Evolutionary conservation across 305 asterid genomes (phyloP).

Genomic region (Solanum hybrid): DNA sequence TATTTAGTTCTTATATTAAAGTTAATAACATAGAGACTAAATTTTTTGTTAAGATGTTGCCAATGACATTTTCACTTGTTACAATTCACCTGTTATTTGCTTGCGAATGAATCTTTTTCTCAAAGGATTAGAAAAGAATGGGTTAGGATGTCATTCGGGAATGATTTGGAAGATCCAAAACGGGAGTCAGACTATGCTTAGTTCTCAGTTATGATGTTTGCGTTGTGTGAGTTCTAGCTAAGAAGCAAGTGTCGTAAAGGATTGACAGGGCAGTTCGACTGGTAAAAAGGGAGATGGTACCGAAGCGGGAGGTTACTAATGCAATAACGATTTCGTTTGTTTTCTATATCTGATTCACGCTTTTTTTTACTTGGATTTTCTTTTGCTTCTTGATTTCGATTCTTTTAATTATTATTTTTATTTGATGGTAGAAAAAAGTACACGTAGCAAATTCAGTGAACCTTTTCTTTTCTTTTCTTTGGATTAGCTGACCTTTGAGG

Average conservation of each 20-base stretch:
- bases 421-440: too few species aligned
- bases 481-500: not conserved
- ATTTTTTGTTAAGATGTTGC: not conserved
- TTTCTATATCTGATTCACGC: too few species aligned
- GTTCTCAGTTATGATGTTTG: not conserved
- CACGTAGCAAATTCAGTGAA: not conserved
- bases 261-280: fast-evolving
- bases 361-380: too few species aligned
- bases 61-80: not conserved
- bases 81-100: not conserved
- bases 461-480: not conserved
- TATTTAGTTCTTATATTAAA: too few species aligned
- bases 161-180: not conserved
- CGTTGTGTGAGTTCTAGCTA: not conserved
- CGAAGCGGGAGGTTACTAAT: too few species aligned
- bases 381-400: too few species aligned
- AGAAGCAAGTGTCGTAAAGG: not conserved
- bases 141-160: too few species aligned
- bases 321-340: too few species aligned
- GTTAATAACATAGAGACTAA: too few species aligned
- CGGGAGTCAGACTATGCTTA: not conserved
- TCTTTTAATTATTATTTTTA: too few species aligned
- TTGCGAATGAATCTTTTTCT: too few species aligned
- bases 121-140: not conserved
- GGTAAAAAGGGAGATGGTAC: too few species aligned